Evolutionary conservation across 2,329 filamentous ascomycete genomes (phyloP), one percentile per base, ranked within the genome.

Genomic region (Grosmannia huntii): DNA sequence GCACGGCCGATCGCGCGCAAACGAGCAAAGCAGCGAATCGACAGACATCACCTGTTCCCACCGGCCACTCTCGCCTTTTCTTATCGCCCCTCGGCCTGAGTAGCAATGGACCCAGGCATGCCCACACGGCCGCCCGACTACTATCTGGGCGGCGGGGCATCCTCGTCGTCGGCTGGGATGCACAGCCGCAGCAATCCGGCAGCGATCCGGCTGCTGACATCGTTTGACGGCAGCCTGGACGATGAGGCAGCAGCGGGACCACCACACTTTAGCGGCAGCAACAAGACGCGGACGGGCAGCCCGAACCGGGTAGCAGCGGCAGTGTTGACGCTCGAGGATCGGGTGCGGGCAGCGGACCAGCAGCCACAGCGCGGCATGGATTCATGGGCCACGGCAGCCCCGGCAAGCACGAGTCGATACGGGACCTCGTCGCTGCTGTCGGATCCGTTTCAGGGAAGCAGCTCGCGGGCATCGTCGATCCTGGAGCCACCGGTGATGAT

Each of bases 161-260:
- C 16, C 7, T 49, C 21, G 21, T 9, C 23, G 46, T 1, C n/a
- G 23, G 25, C 12, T 3, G 36, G 36, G 36, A 38, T 38, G 36
- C 58, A 65, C 65, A n/a, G 16, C 28, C 27, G 50, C 9, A 16
- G 21, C 59, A 78, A 77, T 66, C 70, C 75, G 51, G 76, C 81
- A 38, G 79, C 76, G 61, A 76, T 85, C 57, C 76, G 83, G 65
- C 72, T 86, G 65, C 72, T 86, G 71, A 85, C 82, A 56, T 84
- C 81, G 7, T 75, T 82, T 68, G 82, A 85, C 14, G 53, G 53
- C 36, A 4, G 36, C 19, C 57, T 58, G 53, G 59, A 60, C 58
- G 62, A 61, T 25, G 44, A 31, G 53, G 25, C 61, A 54, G 28
- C 58, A 5, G 5, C 19, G 5, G 7, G 12, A 14, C 5, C 23